These are phyloP conservation scores for Yamadazyma trypodendri DNA, from an alignment of 1,139 yeast genomes.

Conservation along the genomic window DNA sequence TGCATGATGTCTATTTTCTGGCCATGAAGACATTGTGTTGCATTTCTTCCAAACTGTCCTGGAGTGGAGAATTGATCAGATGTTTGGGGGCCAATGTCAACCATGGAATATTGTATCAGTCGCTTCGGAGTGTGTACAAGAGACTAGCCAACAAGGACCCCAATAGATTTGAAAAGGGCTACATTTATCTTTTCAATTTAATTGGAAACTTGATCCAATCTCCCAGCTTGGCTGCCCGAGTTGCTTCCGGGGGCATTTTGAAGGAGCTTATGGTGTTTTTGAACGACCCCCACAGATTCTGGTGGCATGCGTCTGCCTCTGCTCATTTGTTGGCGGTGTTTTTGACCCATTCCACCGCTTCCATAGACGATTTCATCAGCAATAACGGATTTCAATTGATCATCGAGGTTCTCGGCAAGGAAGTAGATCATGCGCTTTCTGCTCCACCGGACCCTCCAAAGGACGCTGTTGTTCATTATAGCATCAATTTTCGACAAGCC, in stretches of 20 bases:
- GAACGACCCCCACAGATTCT: slow-evolving; percentile 47
- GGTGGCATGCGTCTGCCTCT: slow-evolving; percentile 65
- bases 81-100: slow-evolving; percentile 89
- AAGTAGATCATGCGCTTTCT: slow-evolving; percentile 62
- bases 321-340: slow-evolving; percentile 60
- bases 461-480: slow-evolving; percentile 53
- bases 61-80: slow-evolving; percentile 76
- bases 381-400: slow-evolving; percentile 64
- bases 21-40: slow-evolving; percentile 72
- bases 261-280: slow-evolving; percentile 65
- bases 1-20: slow-evolving; percentile 52
- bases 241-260: slow-evolving; percentile 69
- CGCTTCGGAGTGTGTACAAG: slow-evolving; percentile 60
- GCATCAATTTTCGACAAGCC: slow-evolving; percentile 65
- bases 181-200: slow-evolving; percentile 55
- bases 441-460: slow-evolving; percentile 59
- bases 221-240: slow-evolving; percentile 45
- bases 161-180: slow-evolving; percentile 29
- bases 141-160: slow-evolving; percentile 38
- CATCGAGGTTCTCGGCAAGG: slow-evolving; percentile 61
- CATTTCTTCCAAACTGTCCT: slow-evolving; percentile 64
- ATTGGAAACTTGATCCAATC: slow-evolving; percentile 58
- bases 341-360: slow-evolving; percentile 44
- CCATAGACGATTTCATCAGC: slow-evolving; percentile 60
- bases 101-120: slow-evolving; percentile 79